A percentile compares a stretch with the other conserved stretches of the same genome.
Evolutionary conservation across 176 grass and related monocot genomes (phyloP).

Genomic region (Olyra latifolia): DNA sequence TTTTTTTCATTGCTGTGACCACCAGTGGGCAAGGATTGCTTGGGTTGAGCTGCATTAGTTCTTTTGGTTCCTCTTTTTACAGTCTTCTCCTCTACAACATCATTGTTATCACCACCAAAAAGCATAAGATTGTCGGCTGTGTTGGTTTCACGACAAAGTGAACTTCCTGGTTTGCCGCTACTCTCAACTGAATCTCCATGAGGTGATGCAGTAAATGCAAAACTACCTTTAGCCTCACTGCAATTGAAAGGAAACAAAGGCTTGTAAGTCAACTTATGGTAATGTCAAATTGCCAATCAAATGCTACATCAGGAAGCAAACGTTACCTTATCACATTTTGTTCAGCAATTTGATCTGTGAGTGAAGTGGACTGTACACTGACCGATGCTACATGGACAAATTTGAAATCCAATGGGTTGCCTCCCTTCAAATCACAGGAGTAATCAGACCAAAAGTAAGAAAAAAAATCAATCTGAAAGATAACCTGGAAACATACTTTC

Average conservation of each 20-base stretch:
- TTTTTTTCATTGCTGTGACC: slow-evolving; percentile 55
- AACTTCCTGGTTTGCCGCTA: slow-evolving; percentile 63
- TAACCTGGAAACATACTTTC: slow-evolving; percentile 51
- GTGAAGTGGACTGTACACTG: slow-evolving; percentile 86
- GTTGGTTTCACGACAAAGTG: slow-evolving; percentile 58
- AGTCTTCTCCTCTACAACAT: slow-evolving; percentile 44
- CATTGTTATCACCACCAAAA: slow-evolving; percentile 64
- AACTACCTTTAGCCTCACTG: slow-evolving; percentile 91
- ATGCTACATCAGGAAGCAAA: slow-evolving; percentile 24
- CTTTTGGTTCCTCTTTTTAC: slow-evolving; percentile 68
- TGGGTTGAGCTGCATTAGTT: slow-evolving; percentile 48
- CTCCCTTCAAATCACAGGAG: slow-evolving; percentile 61
- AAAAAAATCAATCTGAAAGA: slow-evolving; percentile 15
- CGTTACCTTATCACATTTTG: slow-evolving; percentile 62
- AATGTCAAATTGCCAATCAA: slow-evolving; percentile 18
- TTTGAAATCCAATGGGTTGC: slow-evolving; percentile 96
- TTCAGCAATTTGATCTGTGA: slow-evolving; percentile 64
- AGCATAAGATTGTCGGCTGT: slow-evolving; percentile 85
- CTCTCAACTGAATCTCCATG: slow-evolving; percentile 84
- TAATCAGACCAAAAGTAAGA: slow-evolving; percentile 27
- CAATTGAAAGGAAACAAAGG: slow-evolving; percentile 22
- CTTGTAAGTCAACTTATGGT: slow-evolving; percentile 22
- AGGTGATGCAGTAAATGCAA: slow-evolving; percentile 63
- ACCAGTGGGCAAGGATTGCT: slow-evolving; percentile 48
- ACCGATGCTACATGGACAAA: slow-evolving; percentile 60